A percentile compares a stretch with the other conserved stretches of the same genome.
phyloP scores from a whole-genome alignment of 2,329 filamentous ascomycete genomes.

The Trichophyton rubrum region DNA sequence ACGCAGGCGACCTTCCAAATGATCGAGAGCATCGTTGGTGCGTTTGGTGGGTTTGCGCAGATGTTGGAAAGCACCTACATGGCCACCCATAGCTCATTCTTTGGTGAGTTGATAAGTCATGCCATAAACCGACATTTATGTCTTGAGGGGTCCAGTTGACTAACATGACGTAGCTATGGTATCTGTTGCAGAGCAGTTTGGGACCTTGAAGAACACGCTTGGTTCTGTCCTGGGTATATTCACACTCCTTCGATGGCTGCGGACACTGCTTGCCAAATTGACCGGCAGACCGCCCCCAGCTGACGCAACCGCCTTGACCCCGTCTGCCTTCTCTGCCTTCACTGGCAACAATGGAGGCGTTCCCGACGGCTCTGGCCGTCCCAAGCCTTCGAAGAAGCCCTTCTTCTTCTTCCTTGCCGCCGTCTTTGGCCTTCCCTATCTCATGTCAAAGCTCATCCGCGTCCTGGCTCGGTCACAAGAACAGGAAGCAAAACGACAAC shows the following conservation, averaged over 20 bases:
- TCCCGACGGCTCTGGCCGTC: constrained; percentile 33
- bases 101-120: constrained; percentile 52
- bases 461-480: constrained; percentile 72
- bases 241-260: constrained; percentile 87
- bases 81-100: constrained; percentile 98
- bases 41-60: constrained; percentile 94
- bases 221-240: constrained; percentile 93
- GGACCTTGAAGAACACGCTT: constrained; percentile 81
- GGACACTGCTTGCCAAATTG: constrained; percentile 79
- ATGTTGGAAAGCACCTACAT: constrained; percentile 99
- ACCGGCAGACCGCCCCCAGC: constrained; percentile 84
- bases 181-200: constrained; percentile 92
- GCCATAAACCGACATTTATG: not conserved
- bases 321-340: constrained; percentile 81
- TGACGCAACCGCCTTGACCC: constrained; percentile 74
- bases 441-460: constrained; percentile 93
- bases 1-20: constrained; percentile 97
- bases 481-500: constrained; percentile 49
- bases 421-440: constrained; percentile 86
- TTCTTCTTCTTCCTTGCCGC: constrained; percentile 92
- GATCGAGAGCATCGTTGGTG: constrained; percentile 90
- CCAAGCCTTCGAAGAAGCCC: constrained; percentile 79
- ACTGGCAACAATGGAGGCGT: constrained; percentile 48
- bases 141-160: not conserved
- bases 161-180: constrained; percentile 62